These are phyloP conservation scores for Sordariomycetes sp. DNA, from an alignment of 2,329 filamentous ascomycete genomes.

Conservation along the genomic window DNA sequence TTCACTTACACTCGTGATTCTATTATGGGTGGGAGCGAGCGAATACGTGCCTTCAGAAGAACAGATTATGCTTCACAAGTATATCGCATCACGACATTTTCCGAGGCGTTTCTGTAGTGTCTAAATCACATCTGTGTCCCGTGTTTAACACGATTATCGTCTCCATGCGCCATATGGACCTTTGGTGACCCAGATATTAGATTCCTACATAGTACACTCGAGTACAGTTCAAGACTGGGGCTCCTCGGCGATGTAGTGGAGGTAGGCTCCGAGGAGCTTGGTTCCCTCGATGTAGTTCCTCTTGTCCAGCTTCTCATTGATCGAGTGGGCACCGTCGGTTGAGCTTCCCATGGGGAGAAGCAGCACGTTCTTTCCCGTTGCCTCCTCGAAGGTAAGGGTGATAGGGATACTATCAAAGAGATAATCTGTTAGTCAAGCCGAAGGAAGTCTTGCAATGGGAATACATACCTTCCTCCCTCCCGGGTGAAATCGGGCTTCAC, in stretches of 20 bases:
- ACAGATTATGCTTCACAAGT: too few relatives aligned
- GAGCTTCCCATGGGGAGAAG: slow-evolving; percentile 95
- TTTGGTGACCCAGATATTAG: neutral
- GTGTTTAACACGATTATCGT: neutral
- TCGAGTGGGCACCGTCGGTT: slow-evolving; percentile 91
- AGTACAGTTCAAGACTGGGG: slow-evolving; percentile 31
- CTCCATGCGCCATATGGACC: neutral
- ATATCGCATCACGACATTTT: too few relatives aligned
- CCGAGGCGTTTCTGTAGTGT: too few relatives aligned
- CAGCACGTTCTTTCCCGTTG: slow-evolving; percentile 94
- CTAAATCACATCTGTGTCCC: neutral
- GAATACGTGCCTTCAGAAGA: too few relatives aligned
- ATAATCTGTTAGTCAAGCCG: slow-evolving; percentile 8
- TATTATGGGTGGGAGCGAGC: too few relatives aligned
- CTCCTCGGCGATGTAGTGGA: slow-evolving; percentile 94
- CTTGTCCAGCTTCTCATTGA: slow-evolving; percentile 97
- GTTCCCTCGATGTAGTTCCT: slow-evolving; percentile 97
- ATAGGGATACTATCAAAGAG: slow-evolving; percentile 66
- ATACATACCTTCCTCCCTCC: slow-evolving; percentile 73
- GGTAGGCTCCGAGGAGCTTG: slow-evolving; percentile 87
- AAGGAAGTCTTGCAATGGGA: neutral
- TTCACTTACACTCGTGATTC: too few relatives aligned
- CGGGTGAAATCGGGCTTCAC: slow-evolving; percentile 90
- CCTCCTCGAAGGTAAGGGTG: slow-evolving; percentile 93
- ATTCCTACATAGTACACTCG: neutral